Evolutionary conservation across 352 stramenopile species (phyloP).

Genomic region (Phytophthora capsici): DNA sequence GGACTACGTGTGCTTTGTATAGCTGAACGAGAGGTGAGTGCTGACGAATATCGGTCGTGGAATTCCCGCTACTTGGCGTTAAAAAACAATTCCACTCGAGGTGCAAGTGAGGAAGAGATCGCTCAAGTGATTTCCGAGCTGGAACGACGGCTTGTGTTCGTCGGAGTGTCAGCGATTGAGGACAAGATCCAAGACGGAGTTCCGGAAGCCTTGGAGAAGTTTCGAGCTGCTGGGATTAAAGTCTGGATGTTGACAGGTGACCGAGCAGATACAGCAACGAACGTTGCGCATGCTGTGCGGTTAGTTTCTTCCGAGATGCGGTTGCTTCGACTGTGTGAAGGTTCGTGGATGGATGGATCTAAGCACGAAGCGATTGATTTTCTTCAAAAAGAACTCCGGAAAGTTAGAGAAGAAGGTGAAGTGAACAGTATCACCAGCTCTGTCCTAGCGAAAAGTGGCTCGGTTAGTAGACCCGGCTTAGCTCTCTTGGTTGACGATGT

Average conservation of each 20-base stretch:
- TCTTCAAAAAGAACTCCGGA: slow-evolving; percentile 34
- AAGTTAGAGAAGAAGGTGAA: slow-evolving; percentile 14
- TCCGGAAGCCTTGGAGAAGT: slow-evolving; percentile 60
- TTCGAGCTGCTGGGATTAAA: slow-evolving; percentile 71
- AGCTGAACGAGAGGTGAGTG: slow-evolving; percentile 55
- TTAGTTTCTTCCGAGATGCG: slow-evolving; percentile 65
- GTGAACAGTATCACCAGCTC: slow-evolving; percentile 6
- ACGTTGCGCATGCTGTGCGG: slow-evolving; percentile 61
- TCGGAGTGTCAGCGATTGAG: slow-evolving; percentile 70
- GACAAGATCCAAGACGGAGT: slow-evolving; percentile 73
- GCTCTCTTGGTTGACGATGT: slow-evolving; percentile 61
- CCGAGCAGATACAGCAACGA: slow-evolving; percentile 66
- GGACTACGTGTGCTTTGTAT: slow-evolving; percentile 81
- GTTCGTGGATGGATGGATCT: slow-evolving; percentile 29
- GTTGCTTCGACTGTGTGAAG: slow-evolving; percentile 48
- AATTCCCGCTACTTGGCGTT: slow-evolving; percentile 41
- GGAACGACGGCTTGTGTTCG: slow-evolving; percentile 51
- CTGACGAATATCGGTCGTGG: slow-evolving; percentile 66
- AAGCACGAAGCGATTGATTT: slow-evolving; percentile 34
- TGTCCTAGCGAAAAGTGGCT: slow-evolving; percentile 1
- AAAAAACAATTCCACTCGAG: slow-evolving; percentile 18
- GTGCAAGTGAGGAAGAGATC: slow-evolving; percentile 36
- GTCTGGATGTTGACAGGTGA: slow-evolving; percentile 83
- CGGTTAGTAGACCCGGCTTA: slow-evolving; percentile 6
- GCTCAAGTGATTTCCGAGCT: slow-evolving; percentile 51